Evolutionary conservation across 2,329 filamentous ascomycete genomes (phyloP).

Genomic region (Graphiopsis chlorocephala): DNA sequence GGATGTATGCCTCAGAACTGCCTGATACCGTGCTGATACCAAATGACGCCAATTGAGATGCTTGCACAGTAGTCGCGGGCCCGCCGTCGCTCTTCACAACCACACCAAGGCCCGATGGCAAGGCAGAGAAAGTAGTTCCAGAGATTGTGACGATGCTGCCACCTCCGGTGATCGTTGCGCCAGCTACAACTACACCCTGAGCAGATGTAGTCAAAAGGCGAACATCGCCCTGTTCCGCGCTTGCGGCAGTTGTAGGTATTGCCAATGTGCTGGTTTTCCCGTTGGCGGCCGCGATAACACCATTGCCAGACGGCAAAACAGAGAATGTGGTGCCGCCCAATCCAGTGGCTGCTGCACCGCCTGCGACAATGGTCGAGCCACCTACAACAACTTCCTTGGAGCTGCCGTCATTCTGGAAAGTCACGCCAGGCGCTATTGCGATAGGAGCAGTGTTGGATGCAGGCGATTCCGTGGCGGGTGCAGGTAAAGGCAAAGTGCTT

Average conservation of each 20-base stretch:
- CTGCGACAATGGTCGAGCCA: neutral
- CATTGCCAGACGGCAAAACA: neutral
- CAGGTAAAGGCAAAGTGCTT: neutral
- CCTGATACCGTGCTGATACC: constrained; percentile 3
- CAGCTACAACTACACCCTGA: neutral
- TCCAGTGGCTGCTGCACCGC: neutral
- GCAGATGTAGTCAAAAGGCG: neutral
- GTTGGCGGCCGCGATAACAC: constrained; percentile 1
- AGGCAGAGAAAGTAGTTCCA: constrained; percentile 11
- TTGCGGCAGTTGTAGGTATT: neutral
- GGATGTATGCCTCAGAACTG: neutral
- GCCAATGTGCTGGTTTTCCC: neutral
- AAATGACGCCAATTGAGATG: neutral
- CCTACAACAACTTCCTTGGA: neutral
- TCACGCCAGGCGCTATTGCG: neutral
- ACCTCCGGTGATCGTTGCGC: constrained; percentile 4
- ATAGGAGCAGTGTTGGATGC: neutral
- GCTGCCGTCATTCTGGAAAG: neutral
- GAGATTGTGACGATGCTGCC: neutral
- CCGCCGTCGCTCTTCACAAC: neutral
- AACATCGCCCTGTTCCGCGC: neutral
- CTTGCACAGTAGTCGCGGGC: neutral
- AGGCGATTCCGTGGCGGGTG: neutral
- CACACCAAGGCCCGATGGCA: constrained; percentile 10
- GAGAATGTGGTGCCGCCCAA: constrained; percentile 15